Base-by-base conservation (phyloP, 805 yeast species). In the Wickerhamomyces hampshirensis region DNA sequence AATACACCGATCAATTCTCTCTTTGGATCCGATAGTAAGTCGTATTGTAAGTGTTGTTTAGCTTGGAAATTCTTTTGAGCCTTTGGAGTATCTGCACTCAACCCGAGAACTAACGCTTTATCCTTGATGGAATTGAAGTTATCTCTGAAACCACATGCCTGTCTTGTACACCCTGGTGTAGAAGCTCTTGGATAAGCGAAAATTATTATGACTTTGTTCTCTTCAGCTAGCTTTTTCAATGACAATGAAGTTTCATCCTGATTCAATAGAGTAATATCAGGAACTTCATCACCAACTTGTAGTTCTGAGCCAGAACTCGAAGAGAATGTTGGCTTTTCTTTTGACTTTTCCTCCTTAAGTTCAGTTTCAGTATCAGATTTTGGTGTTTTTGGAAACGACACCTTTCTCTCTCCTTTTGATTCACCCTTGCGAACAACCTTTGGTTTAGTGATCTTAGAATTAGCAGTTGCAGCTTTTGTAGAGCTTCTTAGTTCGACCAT, bases 161-260 rank as follows among this genome's bases (percentile, higher is more conserved):
- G 98, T 50, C 87, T 75, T 1, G 98, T 91, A 61, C 98, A 93
- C 4, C 98, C 98, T 1, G 96, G 96, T 1, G 98, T 91, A 18
- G 83, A 77, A 0, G 98, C 98, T 54, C 73, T 81, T 36, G 98
- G 98, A 56, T 89, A 91, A 14, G 95, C 84, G 60, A 80, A 77
- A 18, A 77, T 63, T 15, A 79, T 65, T 19, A 79, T 68, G 11
- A 76, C 60, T 14, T 65, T 59, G 26, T 73, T 65, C 7, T 59
- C 59, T 14, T 50, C 46, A 7, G 65, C 66, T 34, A 67, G 48
- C 4, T 66, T 59, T 15, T 60, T 65, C 43, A 83, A 53, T 26
- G 74, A 67, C 14, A 82, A 70, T 24, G 69, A 72, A 26, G 75
- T 66, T n/a, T 73, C 87, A 44, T 82, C 81, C 59, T 91, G 91